Evolutionary conservation across 2,329 filamentous ascomycete genomes (phyloP).

Genomic region (Claviceps arundinis): DNA sequence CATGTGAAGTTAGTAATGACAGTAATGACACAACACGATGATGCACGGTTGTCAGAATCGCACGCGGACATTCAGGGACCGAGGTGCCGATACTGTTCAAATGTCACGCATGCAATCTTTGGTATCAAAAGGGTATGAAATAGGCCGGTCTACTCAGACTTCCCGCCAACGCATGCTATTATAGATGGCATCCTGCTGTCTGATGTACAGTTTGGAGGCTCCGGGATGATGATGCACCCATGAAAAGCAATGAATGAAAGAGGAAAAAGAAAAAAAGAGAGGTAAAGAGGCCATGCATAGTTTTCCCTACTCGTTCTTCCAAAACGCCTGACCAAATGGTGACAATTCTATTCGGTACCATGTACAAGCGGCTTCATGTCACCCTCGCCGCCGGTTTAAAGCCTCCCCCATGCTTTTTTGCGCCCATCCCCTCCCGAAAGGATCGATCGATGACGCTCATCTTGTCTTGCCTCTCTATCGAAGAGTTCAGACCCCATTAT

Average conservation of each 20-base stretch:
- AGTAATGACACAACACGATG: too few relatives aligned
- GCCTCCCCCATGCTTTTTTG: background rate
- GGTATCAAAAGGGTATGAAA: background rate
- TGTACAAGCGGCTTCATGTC: conserved; percentile 12
- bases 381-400: background rate
- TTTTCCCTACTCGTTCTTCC: conserved; percentile 20
- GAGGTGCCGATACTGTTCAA: too few relatives aligned
- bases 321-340: conserved; percentile 27
- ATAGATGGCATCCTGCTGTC: conserved; percentile 11
- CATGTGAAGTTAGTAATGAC: too few relatives aligned
- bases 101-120: too few relatives aligned
- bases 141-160: background rate
- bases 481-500: background rate
- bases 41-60: too few relatives aligned
- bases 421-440: background rate
- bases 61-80: too few relatives aligned
- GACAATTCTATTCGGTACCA: conserved; percentile 19
- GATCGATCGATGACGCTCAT: background rate
- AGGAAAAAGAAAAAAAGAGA: background rate
- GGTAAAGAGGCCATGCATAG: conserved; percentile 12
- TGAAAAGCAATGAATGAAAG: conserved; percentile 5
- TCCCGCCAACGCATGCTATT: conserved; percentile 5
- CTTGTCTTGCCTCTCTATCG: background rate
- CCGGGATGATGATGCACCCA: conserved; percentile 22
- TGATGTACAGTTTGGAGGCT: conserved; percentile 20